Conservation (phyloP, 306 rosid genomes). For the Citrullus amarus region DNA sequence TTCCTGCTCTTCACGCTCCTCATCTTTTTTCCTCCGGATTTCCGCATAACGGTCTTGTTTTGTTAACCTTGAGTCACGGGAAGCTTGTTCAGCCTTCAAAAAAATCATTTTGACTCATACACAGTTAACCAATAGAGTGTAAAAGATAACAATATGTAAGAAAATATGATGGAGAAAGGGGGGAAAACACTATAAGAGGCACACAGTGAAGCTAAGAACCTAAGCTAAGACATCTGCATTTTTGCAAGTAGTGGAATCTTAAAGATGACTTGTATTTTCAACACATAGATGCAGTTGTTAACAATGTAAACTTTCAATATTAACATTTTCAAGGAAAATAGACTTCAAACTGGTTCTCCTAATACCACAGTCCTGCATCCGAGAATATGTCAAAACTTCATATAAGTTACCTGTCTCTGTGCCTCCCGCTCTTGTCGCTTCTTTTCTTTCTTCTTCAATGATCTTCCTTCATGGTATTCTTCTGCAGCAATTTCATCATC, state of each 20-base stretch:
- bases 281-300: background rate
- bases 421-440: constrained; percentile 88
- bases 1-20: constrained; percentile 81
- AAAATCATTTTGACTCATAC: background rate
- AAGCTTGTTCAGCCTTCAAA: constrained; percentile 79
- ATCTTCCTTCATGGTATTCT: constrained; percentile 45
- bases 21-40: constrained; percentile 78
- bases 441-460: constrained; percentile 58
- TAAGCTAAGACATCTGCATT: background rate
- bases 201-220: no score
- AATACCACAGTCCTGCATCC: background rate
- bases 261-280: background rate
- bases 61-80: constrained; percentile 54
- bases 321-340: background rate
- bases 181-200: no score
- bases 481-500: constrained; percentile 53
- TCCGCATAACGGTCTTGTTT: constrained; percentile 83
- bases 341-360: background rate
- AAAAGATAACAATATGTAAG: constrained; percentile 1
- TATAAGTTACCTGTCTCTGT: constrained; percentile 54
- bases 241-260: background rate
- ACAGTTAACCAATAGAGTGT: constrained; percentile 4
- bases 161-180: background rate
- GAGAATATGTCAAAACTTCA: background rate
- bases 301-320: no score